These are phyloP conservation scores for Gossypium anomalum DNA, from an alignment of 345 rosid species.

Conservation along the genomic window DNA sequence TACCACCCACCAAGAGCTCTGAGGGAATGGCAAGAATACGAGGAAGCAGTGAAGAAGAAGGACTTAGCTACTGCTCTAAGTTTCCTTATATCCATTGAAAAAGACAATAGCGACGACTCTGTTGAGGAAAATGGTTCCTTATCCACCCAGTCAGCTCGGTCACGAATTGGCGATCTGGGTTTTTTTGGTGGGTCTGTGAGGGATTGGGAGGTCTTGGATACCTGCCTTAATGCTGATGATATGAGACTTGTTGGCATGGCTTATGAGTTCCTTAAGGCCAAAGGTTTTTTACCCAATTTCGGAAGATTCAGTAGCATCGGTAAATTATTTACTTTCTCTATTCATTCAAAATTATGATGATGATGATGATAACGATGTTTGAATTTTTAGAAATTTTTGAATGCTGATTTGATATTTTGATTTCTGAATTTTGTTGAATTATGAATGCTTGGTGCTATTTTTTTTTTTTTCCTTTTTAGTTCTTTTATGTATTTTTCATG, in stretches of 20 bases:
- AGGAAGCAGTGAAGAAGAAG: slow-evolving; percentile 79
- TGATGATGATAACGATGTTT: not conserved
- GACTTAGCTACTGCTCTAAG: slow-evolving; percentile 81
- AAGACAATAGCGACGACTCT: slow-evolving; percentile 15
- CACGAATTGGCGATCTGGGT: slow-evolving; percentile 33
- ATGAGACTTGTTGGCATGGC: slow-evolving; percentile 79
- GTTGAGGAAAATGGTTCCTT: slow-evolving; percentile 16
- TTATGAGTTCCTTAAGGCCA: slow-evolving; percentile 56
- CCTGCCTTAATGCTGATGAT: slow-evolving; percentile 89
- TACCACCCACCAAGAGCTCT: slow-evolving; percentile 38
- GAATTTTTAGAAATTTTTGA: not conserved
- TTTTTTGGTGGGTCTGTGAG: slow-evolving; percentile 32
- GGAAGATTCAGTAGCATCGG: slow-evolving; percentile 71
- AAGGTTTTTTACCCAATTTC: slow-evolving; percentile 64
- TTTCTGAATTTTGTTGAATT: not conserved
- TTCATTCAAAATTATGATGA: not conserved
- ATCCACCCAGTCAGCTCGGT: slow-evolving; percentile 16
- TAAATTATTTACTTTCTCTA: slow-evolving; percentile 16
- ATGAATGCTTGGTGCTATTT: too few species aligned
- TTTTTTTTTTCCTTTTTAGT: too few species aligned
- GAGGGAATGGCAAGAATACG: slow-evolving; percentile 78
- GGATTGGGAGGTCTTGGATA: slow-evolving; percentile 83
- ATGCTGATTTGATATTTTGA: not conserved
- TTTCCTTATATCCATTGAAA: slow-evolving; percentile 55
- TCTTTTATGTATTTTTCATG: too few species aligned